Base-by-base conservation (phyloP, 495 filamentous ascomycete genomes). In the Neurospora africana region DNA sequence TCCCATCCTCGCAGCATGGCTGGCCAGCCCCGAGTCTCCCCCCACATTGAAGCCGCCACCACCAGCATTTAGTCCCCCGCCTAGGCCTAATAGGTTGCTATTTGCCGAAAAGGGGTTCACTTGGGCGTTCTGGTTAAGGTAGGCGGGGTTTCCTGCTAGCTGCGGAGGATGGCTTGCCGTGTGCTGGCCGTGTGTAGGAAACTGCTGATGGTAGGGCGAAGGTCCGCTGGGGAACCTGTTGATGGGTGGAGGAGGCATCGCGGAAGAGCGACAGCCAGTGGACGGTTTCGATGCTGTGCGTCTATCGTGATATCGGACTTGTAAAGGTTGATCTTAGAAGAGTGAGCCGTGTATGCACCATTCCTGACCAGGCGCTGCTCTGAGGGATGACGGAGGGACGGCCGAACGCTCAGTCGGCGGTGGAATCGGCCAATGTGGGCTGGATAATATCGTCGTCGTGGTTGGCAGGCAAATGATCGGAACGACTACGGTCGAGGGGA, bases 1-100 rank as follows among this genome's bases (percentile, higher is more conserved):
- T 3, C 92, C 89, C 86, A 94, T 91, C 78, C 94, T 88, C 43
- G 93, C 93, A 38, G 92, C 93, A 79, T 95, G 92, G 80, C 93
- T 94, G n/a, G 88, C 94, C 44, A 98, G 87, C 1, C 93, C 93
- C 3, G 92, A 91, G 33, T 92, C 92, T 65, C 89, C 91, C 70
- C 86, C 88, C 74, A 90, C 87, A 27, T 81, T 86, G 69, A 90
- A 84, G 68, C 86, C 83, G 65, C 78, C 80, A 71, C 43, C 72
- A 30, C 78, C 83, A 71, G 78, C 83, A 53, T 78, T 79, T 68
- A 85, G 81, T 30, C 79, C 79, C 44, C 83, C 84, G 7, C 84
- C 86, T 72, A 92, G 88, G 8, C 86, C 89, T 44, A 88, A 81
- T 3, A 91, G 87, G 68, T 88, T 86, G 68, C 83, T 85, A 67